Evolutionary conservation across 352 stramenopile species (phyloP).

Genomic region (Globisporangium recalcitrans): DNA sequence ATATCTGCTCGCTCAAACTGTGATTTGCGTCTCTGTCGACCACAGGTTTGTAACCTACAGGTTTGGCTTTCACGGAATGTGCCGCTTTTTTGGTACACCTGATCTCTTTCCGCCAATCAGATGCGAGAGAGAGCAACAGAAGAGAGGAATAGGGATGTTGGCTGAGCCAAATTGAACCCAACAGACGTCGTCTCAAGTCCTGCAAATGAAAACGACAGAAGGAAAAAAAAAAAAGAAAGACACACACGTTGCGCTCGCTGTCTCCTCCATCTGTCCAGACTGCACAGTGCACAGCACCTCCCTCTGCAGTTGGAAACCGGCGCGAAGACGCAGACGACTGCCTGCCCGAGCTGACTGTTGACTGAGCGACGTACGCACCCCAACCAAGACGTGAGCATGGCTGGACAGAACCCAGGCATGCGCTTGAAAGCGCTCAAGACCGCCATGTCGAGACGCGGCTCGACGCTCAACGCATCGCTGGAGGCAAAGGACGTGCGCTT

Average conservation of each 20-base stretch:
- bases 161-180: slow-evolving; percentile 12
- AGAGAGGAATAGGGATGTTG: background rate
- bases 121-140: background rate
- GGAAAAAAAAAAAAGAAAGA: slow-evolving; percentile 6
- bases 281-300: background rate
- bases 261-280: background rate
- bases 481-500: slow-evolving; percentile 60
- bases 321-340: background rate
- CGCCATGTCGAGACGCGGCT: slow-evolving; percentile 54
- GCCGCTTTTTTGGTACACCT: background rate
- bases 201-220: slow-evolving; percentile 8
- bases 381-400: slow-evolving; percentile 5
- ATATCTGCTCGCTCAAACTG: slow-evolving; percentile 1
- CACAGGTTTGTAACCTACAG: slow-evolving; percentile 5
- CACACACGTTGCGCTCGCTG: background rate
- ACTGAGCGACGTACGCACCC: background rate
- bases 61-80: background rate
- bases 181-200: slow-evolving; percentile 1
- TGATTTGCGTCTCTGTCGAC: background rate
- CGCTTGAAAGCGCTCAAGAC: slow-evolving; percentile 60
- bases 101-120: slow-evolving; percentile 3
- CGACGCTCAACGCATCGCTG: slow-evolving; percentile 56
- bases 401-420: slow-evolving; percentile 21
- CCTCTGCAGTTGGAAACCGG: background rate
- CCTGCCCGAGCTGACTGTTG: background rate